Evolutionary conservation across 305 asterid species (phyloP).

Genomic region (Ajuga reptans): DNA sequence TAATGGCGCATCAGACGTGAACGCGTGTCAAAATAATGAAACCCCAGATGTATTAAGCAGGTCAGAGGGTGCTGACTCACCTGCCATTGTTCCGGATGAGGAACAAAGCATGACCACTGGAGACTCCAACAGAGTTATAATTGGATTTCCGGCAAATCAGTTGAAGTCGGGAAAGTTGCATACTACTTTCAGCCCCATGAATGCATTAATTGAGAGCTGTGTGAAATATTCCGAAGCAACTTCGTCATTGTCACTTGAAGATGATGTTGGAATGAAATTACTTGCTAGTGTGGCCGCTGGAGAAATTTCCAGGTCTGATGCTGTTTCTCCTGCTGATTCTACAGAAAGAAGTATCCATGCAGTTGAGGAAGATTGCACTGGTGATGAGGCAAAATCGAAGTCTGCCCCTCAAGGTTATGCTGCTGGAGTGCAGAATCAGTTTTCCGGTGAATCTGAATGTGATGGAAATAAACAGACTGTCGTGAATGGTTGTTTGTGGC

Average conservation of each 20-base stretch:
- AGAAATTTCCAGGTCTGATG: constrained; percentile 45
- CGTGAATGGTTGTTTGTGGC: constrained; percentile 21
- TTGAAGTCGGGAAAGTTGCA: constrained; percentile 34
- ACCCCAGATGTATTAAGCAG: constrained; percentile 33
- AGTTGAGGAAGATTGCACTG: constrained; percentile 30
- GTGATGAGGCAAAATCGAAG: constrained; percentile 37
- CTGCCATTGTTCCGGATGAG: constrained; percentile 35
- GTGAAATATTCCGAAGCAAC: constrained; percentile 48
- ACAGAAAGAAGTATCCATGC: constrained; percentile 35
- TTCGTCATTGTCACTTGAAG: constrained; percentile 45
- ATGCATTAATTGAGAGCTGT: constrained; percentile 61
- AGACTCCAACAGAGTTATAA: constrained; percentile 21
- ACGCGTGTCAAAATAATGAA: constrained; percentile 34
- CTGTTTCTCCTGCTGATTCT: constrained; percentile 6
- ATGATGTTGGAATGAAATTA: constrained; percentile 63
- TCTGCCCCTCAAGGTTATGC: constrained; percentile 18
- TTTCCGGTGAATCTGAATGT: constrained; percentile 24
- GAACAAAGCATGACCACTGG: constrained; percentile 39
- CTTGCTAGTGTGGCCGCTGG: constrained; percentile 76
- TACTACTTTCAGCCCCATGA: constrained; percentile 50
- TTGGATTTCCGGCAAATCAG: constrained; percentile 27
- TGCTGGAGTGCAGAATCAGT: constrained; percentile 16
- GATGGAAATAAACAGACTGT: constrained; percentile 28
- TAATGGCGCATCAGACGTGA: constrained; percentile 33
- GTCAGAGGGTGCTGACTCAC: constrained; percentile 38